phyloP scores from a whole-genome alignment of 768 basidiomycete genomes.

The Tulasnella sp. region DNA sequence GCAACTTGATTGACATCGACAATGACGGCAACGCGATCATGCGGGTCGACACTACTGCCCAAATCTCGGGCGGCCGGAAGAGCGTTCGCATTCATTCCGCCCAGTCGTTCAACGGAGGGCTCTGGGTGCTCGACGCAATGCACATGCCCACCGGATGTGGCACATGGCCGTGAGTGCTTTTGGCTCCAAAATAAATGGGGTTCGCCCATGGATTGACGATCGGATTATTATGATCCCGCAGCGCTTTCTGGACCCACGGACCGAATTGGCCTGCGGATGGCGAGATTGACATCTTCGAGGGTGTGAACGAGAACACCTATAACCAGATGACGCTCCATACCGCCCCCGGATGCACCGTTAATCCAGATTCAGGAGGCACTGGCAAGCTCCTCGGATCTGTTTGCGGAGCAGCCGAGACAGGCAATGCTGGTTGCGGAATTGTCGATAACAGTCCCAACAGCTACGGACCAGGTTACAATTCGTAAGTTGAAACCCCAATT shows the following conservation, averaged over 20 bases:
- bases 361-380: constrained; percentile 50
- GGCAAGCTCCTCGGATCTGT: constrained; percentile 59
- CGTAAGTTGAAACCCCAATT: constrained; percentile 24
- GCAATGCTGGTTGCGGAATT: constrained; percentile 74
- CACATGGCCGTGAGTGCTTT: constrained; percentile 63
- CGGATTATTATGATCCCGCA: constrained; percentile 21
- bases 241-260: constrained; percentile 53
- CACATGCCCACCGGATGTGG: constrained; percentile 92
- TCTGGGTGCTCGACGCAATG: constrained; percentile 76
- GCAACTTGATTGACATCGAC: constrained; percentile 65
- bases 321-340: constrained; percentile 85
- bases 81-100: constrained; percentile 75
- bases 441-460: constrained; percentile 57
- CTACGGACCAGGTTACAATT: constrained; percentile 85
- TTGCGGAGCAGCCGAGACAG: constrained; percentile 16
- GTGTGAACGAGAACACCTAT: constrained; percentile 72
- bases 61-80: constrained; percentile 62
- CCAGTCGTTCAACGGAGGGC: constrained; percentile 54
- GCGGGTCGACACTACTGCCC: constrained; percentile 80
- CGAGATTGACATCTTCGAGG: constrained; percentile 84
- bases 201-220: background rate
- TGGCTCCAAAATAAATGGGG: background rate
- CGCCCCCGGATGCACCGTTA: constrained; percentile 60
- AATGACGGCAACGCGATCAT: constrained; percentile 73
- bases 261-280: constrained; percentile 41